These are phyloP conservation scores for Solanum hybrid DNA, from an alignment of 305 asterid species.

Conservation along the genomic window DNA sequence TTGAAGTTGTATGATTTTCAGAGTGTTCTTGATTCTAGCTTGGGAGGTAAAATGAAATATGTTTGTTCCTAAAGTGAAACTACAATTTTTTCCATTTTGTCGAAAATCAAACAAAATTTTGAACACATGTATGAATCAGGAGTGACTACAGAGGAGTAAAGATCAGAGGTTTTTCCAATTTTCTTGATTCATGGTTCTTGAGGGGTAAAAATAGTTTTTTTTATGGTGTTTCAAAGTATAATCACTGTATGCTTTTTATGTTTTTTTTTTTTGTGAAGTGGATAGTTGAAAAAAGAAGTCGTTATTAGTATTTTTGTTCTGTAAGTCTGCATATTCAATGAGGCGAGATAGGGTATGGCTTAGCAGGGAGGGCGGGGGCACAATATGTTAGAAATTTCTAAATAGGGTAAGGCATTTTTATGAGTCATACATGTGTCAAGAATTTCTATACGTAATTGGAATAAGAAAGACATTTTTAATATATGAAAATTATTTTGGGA, in stretches of 20 bases:
- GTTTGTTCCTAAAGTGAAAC: neutral
- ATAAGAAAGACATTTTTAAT: neutral
- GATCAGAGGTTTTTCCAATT: neutral
- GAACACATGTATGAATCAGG: too few species aligned
- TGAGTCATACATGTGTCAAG: neutral
- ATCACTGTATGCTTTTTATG: neutral
- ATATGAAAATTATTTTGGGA: too few species aligned
- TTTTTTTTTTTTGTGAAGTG: too few species aligned
- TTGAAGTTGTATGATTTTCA: neutral
- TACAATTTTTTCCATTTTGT: neutral
- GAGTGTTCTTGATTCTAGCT: neutral
- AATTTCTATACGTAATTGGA: neutral
- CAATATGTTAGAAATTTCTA: too few species aligned
- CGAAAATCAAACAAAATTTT: too few species aligned
- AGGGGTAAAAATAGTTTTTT: neutral
- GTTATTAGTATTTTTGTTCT: too few species aligned
- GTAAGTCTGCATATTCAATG: too few species aligned
- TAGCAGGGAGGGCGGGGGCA: neutral
- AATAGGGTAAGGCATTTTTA: neutral
- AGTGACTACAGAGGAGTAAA: neutral
- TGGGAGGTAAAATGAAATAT: neutral
- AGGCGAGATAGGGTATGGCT: too few species aligned
- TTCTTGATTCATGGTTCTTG: neutral
- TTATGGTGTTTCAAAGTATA: neutral
- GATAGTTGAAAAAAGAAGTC: too few species aligned